Base-by-base conservation (phyloP, 108 stramenopile genomes). In the Skeletonema potamos region DNA sequence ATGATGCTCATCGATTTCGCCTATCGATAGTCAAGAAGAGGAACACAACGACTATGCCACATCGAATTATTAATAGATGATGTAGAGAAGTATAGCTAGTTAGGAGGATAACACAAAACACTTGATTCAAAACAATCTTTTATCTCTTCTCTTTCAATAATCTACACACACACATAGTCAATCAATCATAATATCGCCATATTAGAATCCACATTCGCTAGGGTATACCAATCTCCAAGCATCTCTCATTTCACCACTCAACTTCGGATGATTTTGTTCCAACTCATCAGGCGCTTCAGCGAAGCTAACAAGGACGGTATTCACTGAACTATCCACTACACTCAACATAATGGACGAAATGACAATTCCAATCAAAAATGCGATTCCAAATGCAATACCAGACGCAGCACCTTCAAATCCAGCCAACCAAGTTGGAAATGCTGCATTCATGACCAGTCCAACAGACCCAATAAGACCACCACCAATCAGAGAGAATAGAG, bases 171-270 rank as follows among this genome's bases (percentile, higher is more conserved):
- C n/a, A n/a, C n/a, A n/a, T n/a, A n/a, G n/a, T n/a, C n/a, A 36
- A 4, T 0, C 34, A 36, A 4, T 9, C 34, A 36, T 1, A 41
- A n/a, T 3, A 15, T n/a, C 39, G n/a, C n/a, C n/a, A n/a, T 0
- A 41, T 15, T 41, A 51, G 22, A 51, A 51, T 20, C 48, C 48
- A 51, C 48, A 91, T 41, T 90, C 92, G 4, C 68, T 91, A 0
- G 93, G 93, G 89, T 91, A 95, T 17, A 91, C 91, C 61, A 91
- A 86, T 65, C 85, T 74, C 94, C 94, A 97, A 2, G 90, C 86
- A 6, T 76, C 58, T 41, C 88, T 65, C 88, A 97, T 90, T 66
- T 93, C 87, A 43, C 74, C 65, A 64, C 89, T 94, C 4, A 90
- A 68, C 15, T 91, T 72, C 0, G 93, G 96, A 68, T 97, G 93